Conservation (phyloP, 2,329 filamentous ascomycete species). For the Venturia nashicola region DNA sequence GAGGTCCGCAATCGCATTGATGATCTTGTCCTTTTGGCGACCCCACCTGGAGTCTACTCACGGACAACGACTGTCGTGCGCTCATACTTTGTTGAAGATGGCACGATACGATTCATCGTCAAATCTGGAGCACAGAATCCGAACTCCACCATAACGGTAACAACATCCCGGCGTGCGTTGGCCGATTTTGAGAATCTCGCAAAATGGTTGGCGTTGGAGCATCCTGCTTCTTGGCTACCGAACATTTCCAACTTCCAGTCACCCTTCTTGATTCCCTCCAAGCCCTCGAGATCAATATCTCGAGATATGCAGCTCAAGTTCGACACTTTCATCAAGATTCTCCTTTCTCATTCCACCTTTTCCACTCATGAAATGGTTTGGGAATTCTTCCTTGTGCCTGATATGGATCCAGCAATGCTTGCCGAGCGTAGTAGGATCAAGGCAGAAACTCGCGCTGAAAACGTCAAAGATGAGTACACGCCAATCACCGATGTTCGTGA, state of each 20-base stretch:
- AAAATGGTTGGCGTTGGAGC: slow-evolving; percentile 71
- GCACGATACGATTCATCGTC: slow-evolving; percentile 79
- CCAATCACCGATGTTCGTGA: slow-evolving; percentile 70
- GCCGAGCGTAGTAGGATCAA: slow-evolving; percentile 79
- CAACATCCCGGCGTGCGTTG: slow-evolving; percentile 79
- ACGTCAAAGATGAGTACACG: slow-evolving; percentile 76
- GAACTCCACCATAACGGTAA: slow-evolving; percentile 78
- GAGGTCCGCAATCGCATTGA: slow-evolving; percentile 95
- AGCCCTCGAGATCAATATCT: slow-evolving; percentile 75
- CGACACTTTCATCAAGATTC: slow-evolving; percentile 76
- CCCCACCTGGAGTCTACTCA: slow-evolving; percentile 57
- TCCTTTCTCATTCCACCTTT: slow-evolving; percentile 84
- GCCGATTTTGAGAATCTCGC: slow-evolving; percentile 85
- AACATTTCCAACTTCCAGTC: slow-evolving; percentile 50
- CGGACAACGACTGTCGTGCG: slow-evolving; percentile 87
- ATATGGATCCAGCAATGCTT: slow-evolving; percentile 83
- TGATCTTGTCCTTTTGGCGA: slow-evolving; percentile 69
- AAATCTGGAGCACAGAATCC: slow-evolving; percentile 86
- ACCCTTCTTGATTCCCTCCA: slow-evolving; percentile 86
- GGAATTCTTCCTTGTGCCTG: slow-evolving; percentile 97
- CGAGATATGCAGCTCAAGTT: slow-evolving; percentile 78
- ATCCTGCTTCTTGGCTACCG: slow-evolving; percentile 92
- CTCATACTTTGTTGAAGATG: slow-evolving; percentile 95
- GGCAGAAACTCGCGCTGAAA: slow-evolving; percentile 69
- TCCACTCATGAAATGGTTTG: slow-evolving; percentile 93